A percentile compares a stretch with the other conserved stretches of the same genome.
phyloP scores from a whole-genome alignment of 306 rosid species.

The Trifolium subterraneum region DNA sequence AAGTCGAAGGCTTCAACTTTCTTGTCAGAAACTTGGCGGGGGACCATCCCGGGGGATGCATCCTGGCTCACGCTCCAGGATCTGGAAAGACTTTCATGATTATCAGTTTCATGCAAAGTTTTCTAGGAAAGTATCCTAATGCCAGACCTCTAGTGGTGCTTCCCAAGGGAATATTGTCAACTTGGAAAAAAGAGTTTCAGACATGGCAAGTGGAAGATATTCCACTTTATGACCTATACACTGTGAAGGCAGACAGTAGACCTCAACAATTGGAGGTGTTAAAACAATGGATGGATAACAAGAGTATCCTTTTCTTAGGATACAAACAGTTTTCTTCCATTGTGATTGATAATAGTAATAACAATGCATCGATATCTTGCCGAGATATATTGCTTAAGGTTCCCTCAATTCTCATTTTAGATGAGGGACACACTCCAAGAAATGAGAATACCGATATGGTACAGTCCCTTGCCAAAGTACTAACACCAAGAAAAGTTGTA shows the following conservation, averaged over 20 bases:
- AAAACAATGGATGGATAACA: slow-evolving; percentile 71
- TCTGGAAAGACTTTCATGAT: slow-evolving; percentile 98
- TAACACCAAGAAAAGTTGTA: slow-evolving; percentile 84
- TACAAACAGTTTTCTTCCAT: slow-evolving; percentile 89
- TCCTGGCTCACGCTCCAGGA: slow-evolving; percentile 97
- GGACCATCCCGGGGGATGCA: slow-evolving; percentile 92
- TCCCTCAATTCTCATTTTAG: slow-evolving; percentile 84
- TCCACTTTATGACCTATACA: slow-evolving; percentile 77
- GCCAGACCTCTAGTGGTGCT: slow-evolving; percentile 93
- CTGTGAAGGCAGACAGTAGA: slow-evolving; percentile 80
- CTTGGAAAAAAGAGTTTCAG: slow-evolving; percentile 89
- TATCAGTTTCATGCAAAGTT: slow-evolving; percentile 96
- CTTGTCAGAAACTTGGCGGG: slow-evolving; percentile 79
- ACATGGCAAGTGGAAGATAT: slow-evolving; percentile 93
- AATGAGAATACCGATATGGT: slow-evolving; percentile 86
- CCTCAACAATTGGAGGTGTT: slow-evolving; percentile 72
- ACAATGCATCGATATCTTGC: slow-evolving; percentile 52
- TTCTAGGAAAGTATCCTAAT: slow-evolving; percentile 83
- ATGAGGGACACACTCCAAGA: slow-evolving; percentile 97
- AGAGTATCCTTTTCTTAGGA: slow-evolving; percentile 89
- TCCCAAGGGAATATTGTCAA: slow-evolving; percentile 92
- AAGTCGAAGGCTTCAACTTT: slow-evolving; percentile 90
- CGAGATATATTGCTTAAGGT: slow-evolving; percentile 70
- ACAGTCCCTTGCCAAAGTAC: slow-evolving; percentile 76
- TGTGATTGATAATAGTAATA: slow-evolving; percentile 61